Evolutionary conservation across 2,329 filamentous ascomycete species (phyloP), one percentile per base, ranked within the genome.

Genomic region (Trichoderma oligosporum): DNA sequence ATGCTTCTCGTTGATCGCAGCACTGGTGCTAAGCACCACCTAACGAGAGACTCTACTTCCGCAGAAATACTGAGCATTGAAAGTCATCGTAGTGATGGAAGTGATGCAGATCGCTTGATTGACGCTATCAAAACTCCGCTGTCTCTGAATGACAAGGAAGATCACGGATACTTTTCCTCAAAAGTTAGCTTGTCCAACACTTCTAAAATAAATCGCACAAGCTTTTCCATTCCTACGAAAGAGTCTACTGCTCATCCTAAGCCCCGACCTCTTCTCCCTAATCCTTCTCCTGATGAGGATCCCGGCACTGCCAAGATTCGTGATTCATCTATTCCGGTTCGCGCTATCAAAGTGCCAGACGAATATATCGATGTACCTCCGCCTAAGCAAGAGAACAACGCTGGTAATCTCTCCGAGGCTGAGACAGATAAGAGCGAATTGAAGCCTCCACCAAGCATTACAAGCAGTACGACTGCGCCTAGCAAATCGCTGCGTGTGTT

Each of bases 91-190:
- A 82, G 78, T 46, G 59, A 70, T 24, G 70, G 68, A 36, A 83
- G 84, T 61, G 85, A 89, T 62, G 84, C 87, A 0, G 87, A 90
- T 60, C 76, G 87, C 25, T 73, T 91, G 11, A 89, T 90, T 22
- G 82, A 89, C 65, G 87, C 86, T 2, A 87, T 91, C 2, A 82
- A 86, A 64, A 84, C 82, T 9, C 81, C 86, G 0, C 70, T 83
- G 1, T 67, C 72, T 2, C 63, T 78, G 0, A 71, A 74, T 4
- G 69, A 71, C 0, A 66, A 62, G 12, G 74, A 62, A 11, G 74
- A 76, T 12, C 54, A 64, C 0, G 74, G 75, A 22, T 67, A 68
- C 8, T 66, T 70, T 1, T 7, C 27, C 4, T 65, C 67, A 1
- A 60, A 49, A 20, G 45, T 46, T 11, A 64, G 57, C 25, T 62